Evolutionary conservation across 148 eudicot genomes (phyloP), one percentile per base, ranked within the genome.

Genomic region (Talinum fruticosum): DNA sequence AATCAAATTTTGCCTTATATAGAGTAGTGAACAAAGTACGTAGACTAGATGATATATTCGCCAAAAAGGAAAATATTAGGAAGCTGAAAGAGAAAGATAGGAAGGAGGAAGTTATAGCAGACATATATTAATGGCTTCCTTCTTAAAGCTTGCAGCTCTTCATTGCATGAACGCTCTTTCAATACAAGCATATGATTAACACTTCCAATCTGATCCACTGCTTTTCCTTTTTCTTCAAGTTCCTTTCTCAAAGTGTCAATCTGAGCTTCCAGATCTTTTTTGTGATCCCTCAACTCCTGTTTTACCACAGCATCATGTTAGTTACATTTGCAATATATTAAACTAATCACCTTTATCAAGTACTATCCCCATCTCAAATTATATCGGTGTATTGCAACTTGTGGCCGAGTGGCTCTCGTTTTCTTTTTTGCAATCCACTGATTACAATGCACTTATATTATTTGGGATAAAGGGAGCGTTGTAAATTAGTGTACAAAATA

Each of bases 101-200:
- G 8, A 38, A 38, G 44, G 44, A 38, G 44, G 44, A 10, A 38
- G 8, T 38, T 38, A 38, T 0, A 38, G 44, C 0, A 38, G 44
- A 38, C 44, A 38, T 38, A 38, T 14, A 10, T 66, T 73, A 5
- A 79, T 51, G 33, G 73, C 77, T 66, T 73, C 82, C 3, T 47
- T 66, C 66, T 79, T 30, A 73, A 77, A 33, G 64, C 66, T 45
- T 19, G 70, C 72, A 73, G 67, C 66, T 79, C 82, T 73, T 79
- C 73, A 53, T 34, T 73, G 73, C 66, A 51, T 73, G 73, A 34
- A 66, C 18, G 5, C 36, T 79, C 53, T 24, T 47, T 66, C 28
- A 14, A 26, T 49, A 12, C 10, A 18, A 79, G 82, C 45, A 28
- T 49, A 28, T 79, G 66, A 34, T 79, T 36, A 6, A 35, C 32